Percentiles rank a stretch among this genome's conserved stretches.
phyloP scores from a whole-genome alignment of 805 yeast genomes.

The Grigorovia transvaalensis region DNA sequence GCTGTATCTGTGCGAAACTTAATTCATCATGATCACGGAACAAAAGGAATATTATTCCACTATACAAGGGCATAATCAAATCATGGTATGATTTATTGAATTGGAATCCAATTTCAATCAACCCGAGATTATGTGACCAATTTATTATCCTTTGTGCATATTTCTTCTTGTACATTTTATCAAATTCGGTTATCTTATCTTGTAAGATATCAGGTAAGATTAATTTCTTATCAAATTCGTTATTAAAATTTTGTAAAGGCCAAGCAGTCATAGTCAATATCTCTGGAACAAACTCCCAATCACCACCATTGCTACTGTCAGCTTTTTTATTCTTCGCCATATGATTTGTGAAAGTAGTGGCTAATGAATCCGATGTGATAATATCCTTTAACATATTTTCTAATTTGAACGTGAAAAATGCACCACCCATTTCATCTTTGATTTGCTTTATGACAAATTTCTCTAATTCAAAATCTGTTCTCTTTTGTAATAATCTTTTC shows the following conservation, averaged over 20 bases:
- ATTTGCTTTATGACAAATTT: slow-evolving; percentile 54
- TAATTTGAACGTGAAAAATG: slow-evolving; percentile 64
- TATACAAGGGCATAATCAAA: slow-evolving; percentile 67
- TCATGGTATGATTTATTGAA: slow-evolving; percentile 37
- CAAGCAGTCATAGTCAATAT: slow-evolving; percentile 55
- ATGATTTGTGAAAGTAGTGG: slow-evolving; percentile 1
- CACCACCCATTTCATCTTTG: slow-evolving; percentile 60
- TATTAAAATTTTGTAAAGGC: slow-evolving; percentile 44
- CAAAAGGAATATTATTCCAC: slow-evolving; percentile 67
- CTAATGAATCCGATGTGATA: slow-evolving; percentile 39
- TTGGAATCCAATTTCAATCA: slow-evolving; percentile 57
- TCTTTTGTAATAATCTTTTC: slow-evolving; percentile 51
- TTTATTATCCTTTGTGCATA: slow-evolving; percentile 49
- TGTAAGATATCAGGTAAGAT: slow-evolving; percentile 37
- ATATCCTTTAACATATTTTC: slow-evolving; percentile 85
- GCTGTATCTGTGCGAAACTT: slow-evolving; percentile 51
- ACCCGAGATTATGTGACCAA: slow-evolving; percentile 82
- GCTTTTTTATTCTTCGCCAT: neutral
- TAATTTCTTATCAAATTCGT: slow-evolving; percentile 23
- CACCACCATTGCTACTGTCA: slow-evolving; percentile 6
- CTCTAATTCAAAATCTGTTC: slow-evolving; percentile 52
- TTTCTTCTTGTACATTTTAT: slow-evolving; percentile 38
- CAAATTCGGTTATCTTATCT: slow-evolving; percentile 35
- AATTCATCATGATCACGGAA: slow-evolving; percentile 48
- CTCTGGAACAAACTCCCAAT: slow-evolving; percentile 37